Evolutionary conservation across 495 filamentous ascomycete species (phyloP).

Genomic region (Podospora conica): DNA sequence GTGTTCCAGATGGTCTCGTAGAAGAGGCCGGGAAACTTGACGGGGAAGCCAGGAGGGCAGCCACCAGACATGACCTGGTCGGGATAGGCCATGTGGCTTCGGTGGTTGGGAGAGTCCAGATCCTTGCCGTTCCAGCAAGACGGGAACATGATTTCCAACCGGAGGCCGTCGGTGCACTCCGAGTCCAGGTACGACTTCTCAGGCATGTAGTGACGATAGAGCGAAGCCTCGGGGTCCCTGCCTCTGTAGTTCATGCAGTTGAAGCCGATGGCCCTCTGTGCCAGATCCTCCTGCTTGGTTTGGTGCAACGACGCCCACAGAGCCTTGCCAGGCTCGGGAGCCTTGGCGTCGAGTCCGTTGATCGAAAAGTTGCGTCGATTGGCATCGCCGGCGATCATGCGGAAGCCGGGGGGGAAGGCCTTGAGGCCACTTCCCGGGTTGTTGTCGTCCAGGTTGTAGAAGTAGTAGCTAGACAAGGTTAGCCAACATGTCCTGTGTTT

Average conservation of each 20-base stretch:
- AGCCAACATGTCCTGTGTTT: neutral
- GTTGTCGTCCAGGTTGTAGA: slow-evolving; percentile 42
- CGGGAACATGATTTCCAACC: slow-evolving; percentile 83
- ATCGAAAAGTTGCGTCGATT: slow-evolving; percentile 64
- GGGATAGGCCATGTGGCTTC: slow-evolving; percentile 72
- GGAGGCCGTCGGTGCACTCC: slow-evolving; percentile 69
- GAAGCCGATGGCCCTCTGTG: slow-evolving; percentile 82
- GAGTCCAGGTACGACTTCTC: slow-evolving; percentile 70
- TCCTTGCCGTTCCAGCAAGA: slow-evolving; percentile 84
- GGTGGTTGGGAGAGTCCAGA: slow-evolving; percentile 54
- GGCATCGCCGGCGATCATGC: slow-evolving; percentile 77
- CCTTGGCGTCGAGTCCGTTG: slow-evolving; percentile 32
- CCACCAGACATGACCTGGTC: slow-evolving; percentile 64
- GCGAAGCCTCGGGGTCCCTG: slow-evolving; percentile 54
- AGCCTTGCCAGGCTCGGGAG: slow-evolving; percentile 69
- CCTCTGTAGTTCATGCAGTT: slow-evolving; percentile 77
- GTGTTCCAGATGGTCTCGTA: slow-evolving; percentile 88
- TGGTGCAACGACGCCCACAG: slow-evolving; percentile 54
- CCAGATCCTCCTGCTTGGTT: slow-evolving; percentile 57
- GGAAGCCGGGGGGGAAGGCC: slow-evolving; percentile 74
- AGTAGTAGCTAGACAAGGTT: slow-evolving; percentile 56
- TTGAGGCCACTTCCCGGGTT: slow-evolving; percentile 35
- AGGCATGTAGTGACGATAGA: slow-evolving; percentile 76
- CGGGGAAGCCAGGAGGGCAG: slow-evolving; percentile 69
- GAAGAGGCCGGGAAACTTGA: slow-evolving; percentile 66